A percentile compares a stretch with the other conserved stretches of the same genome.
Evolutionary conservation across 768 basidiomycete genomes (phyloP).

Genomic region (Termitomyces sp.): DNA sequence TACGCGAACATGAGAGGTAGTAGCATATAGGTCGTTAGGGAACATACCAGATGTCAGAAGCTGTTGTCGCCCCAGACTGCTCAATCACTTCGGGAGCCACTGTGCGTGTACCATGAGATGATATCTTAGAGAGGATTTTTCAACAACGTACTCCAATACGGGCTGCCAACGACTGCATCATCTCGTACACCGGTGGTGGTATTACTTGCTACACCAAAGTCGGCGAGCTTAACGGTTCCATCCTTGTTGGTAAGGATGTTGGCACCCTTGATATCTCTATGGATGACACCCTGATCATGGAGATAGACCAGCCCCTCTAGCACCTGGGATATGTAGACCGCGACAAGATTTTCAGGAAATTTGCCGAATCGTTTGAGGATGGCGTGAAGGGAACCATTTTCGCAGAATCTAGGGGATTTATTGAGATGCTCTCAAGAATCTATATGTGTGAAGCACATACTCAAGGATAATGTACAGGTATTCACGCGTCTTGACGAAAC

Average conservation of each 20-base stretch:
- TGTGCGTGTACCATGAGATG: constrained; percentile 23
- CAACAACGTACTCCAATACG: constrained; percentile 87
- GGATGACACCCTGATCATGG: constrained; percentile 99
- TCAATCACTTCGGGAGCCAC: constrained; percentile 99
- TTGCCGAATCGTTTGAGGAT: constrained; percentile 98
- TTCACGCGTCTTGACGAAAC: constrained; percentile 92
- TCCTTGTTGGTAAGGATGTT: constrained; percentile 99
- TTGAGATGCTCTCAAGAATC: not conserved
- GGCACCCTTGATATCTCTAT: constrained; percentile 98
- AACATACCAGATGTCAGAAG: constrained; percentile 85
- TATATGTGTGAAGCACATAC: constrained; percentile 37
- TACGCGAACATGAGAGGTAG: constrained; percentile 11
- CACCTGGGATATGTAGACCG: constrained; percentile 95
- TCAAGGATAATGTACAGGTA: constrained; percentile 97
- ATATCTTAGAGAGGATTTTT: not conserved
- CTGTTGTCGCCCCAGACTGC: constrained; percentile 93
- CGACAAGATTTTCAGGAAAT: constrained; percentile 96
- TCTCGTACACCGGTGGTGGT: constrained; percentile 74
- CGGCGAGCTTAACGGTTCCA: constrained; percentile 97
- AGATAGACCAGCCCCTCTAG: constrained; percentile 94
- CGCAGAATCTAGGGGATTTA: constrained; percentile 68
- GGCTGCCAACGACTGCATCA: constrained; percentile 93
- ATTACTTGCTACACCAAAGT: constrained; percentile 92
- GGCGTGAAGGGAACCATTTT: constrained; percentile 94
- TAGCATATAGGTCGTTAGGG: not conserved